phyloP scores from a whole-genome alignment of 2,329 filamentous ascomycete genomes.

The Botrytis sinoallii region DNA sequence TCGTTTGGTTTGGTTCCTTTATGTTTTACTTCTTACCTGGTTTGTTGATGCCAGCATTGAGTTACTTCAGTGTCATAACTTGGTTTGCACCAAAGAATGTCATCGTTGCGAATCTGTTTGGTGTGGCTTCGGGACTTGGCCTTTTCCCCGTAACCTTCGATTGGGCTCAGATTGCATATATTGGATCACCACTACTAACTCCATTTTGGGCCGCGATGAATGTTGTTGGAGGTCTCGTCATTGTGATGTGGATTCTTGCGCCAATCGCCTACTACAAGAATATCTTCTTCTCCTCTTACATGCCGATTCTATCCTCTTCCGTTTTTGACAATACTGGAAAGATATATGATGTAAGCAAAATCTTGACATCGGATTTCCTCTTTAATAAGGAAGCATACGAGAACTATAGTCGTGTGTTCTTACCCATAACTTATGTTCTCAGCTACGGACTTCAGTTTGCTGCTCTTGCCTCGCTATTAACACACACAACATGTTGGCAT shows the following conservation, averaged over 20 bases:
- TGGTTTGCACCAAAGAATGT: conserved; percentile 86
- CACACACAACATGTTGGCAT: conserved; percentile 82
- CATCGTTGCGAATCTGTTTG: conserved; percentile 83
- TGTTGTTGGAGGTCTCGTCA: conserved; percentile 72
- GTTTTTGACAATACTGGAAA: conserved; percentile 84
- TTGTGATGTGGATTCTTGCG: conserved; percentile 83
- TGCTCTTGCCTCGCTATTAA: conserved; percentile 72
- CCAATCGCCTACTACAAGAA: conserved; percentile 80
- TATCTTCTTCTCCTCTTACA: conserved; percentile 75
- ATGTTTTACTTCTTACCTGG: conserved; percentile 83
- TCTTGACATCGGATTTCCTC: conserved; percentile 72
- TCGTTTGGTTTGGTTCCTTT: conserved; percentile 68
- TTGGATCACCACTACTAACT: conserved; percentile 78
- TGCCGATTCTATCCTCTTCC: conserved; percentile 79
- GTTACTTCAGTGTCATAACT: conserved; percentile 84
- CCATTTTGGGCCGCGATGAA: conserved; percentile 87
- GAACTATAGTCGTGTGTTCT: conserved; percentile 78
- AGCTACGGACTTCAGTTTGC: conserved; percentile 87
- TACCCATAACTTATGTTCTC: conserved; percentile 83
- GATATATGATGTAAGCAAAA: conserved; percentile 76
- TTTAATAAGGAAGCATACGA: conserved; percentile 76
- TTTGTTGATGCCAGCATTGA: conserved; percentile 76
- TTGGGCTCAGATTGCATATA: conserved; percentile 83
- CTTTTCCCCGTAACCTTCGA: conserved; percentile 85
- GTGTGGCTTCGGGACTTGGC: conserved; percentile 78